Base-by-base conservation (phyloP, 225 moss, liverwort and hornwort genomes). In the Antitrichia curtipendula region DNA sequence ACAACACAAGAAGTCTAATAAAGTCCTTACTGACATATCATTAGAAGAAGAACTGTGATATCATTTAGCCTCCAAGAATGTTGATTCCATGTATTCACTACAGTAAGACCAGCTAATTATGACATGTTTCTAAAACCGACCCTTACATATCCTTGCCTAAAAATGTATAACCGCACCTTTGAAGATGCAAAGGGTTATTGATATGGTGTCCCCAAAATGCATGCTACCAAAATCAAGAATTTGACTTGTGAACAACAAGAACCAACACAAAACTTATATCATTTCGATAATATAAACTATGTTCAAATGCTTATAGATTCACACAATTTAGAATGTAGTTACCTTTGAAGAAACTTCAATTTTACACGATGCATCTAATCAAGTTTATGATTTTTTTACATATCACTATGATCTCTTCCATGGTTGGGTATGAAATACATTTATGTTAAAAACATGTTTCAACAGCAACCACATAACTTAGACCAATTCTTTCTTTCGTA, bases 141-240 rank as follows among this genome's bases (percentile, higher is more conserved):
- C 21, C 34, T 32, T 21, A 21, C 3, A 31, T 4, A 21, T 75
- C 50, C 52, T 52, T 34, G 34, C 22, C 22, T 9, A 23, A 22
- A 18, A 52, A 14, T 14, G 13, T 75, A 23, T 0, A 75, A 0
- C 0, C 0, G 2, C 13, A 50, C 13, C 52, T 34, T 34, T 22
- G 22, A 75, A 75, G 22, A 34, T 75, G 13, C 21, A 52, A 49
- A 50, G 0, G 0, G 13, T 53, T 53, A 3, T 75, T 53, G 13
- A 34, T 32, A 14, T 75, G 0, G 9, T 36, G 53, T 36, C 0
- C 3, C 9, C 14, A 22, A 32, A 53, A 75, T 23, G 23, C 15
- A 52, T 23, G 23, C 23, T 36, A 14, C 34, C 3, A 6, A 6
- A 53, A 32, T 32, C 3, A 74, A 74, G 20, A 74, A 36, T 21